phyloP scores from a whole-genome alignment of 2,329 filamentous ascomycete genomes.

The Colletotrichum higginsianum region DNA sequence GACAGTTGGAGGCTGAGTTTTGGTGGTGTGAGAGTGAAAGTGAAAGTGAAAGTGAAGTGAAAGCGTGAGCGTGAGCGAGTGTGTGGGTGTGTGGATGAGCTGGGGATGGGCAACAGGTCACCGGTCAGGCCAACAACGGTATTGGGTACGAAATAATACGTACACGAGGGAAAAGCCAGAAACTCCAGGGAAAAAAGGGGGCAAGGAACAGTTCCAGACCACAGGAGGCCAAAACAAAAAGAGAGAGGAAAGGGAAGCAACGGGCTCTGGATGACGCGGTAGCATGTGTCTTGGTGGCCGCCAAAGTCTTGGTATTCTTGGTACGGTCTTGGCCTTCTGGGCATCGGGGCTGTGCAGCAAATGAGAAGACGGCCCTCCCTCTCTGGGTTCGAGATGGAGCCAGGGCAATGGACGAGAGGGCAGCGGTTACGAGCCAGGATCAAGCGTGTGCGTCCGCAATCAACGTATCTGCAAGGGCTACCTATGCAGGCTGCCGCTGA shows the following conservation, averaged over 20 bases:
- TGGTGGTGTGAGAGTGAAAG: slow-evolving; percentile 10
- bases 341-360: slow-evolving; percentile 44
- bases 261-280: slow-evolving; percentile 41
- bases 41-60: no score
- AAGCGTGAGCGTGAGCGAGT: no score
- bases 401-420: slow-evolving; percentile 13
- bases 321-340: slow-evolving; percentile 44
- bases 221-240: slow-evolving; percentile 4
- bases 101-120: slow-evolving; percentile 9
- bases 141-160: no score
- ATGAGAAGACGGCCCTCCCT: slow-evolving; percentile 30
- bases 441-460: neutral
- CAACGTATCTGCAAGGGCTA: slow-evolving; percentile 10
- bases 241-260: slow-evolving; percentile 18
- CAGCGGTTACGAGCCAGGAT: slow-evolving; percentile 5
- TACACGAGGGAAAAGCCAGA: no score
- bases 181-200: neutral
- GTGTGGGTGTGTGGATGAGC: slow-evolving; percentile 9
- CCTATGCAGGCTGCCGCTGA: neutral
- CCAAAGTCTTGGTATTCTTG: slow-evolving; percentile 44
- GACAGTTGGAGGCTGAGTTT: neutral
- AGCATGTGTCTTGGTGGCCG: slow-evolving; percentile 40
- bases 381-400: slow-evolving; percentile 9
- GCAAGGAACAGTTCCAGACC: slow-evolving; percentile 17
- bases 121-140: neutral